These are phyloP conservation scores for Neurospora tetrasperma DNA, from an alignment of 495 filamentous ascomycete genomes.

Conservation along the genomic window DNA sequence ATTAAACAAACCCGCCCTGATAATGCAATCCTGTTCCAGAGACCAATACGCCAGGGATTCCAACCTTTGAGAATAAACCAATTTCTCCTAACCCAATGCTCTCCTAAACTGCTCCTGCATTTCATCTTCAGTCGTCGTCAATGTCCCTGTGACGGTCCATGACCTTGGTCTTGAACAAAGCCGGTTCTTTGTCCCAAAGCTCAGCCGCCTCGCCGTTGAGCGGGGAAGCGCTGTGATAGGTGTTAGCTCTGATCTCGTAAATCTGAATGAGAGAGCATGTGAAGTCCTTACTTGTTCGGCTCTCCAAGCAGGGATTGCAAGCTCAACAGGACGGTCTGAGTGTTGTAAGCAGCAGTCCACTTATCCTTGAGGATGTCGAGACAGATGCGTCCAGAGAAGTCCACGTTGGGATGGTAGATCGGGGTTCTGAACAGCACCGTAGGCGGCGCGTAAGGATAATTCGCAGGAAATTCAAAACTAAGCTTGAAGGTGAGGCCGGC, in stretches of 20 bases:
- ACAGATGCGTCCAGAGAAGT: constrained; percentile 86
- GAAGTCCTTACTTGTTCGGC: constrained; percentile 76
- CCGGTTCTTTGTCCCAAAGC: constrained; percentile 83
- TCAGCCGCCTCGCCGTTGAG: constrained; percentile 94
- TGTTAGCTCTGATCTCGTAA: constrained; percentile 1
- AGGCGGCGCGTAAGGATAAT: constrained; percentile 90
- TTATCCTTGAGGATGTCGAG: constrained; percentile 97
- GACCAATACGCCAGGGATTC: constrained; percentile 16
- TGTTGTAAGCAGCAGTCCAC: constrained; percentile 91
- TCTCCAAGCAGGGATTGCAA: constrained; percentile 93
- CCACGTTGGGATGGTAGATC: constrained; percentile 90
- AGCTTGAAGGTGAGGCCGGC: constrained; percentile 86
- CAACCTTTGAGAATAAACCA: constrained; percentile 12
- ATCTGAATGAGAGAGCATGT: not conserved
- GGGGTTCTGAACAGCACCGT: constrained; percentile 88
- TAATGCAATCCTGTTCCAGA: constrained; percentile 21
- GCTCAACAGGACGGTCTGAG: constrained; percentile 83
- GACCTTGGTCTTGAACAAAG: constrained; percentile 73
- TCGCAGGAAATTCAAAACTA: constrained; percentile 78
- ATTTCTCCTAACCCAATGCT: constrained; percentile 26
- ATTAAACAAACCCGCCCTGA: constrained; percentile 22
- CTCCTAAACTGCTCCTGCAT: constrained; percentile 18
- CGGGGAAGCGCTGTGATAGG: constrained; percentile 62
- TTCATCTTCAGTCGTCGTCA: constrained; percentile 39
- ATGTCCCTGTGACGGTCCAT: constrained; percentile 45